Evolutionary conservation across 805 yeast species (phyloP), one percentile per base, ranked within the genome.

Genomic region (Pichia gijzeniarum): DNA sequence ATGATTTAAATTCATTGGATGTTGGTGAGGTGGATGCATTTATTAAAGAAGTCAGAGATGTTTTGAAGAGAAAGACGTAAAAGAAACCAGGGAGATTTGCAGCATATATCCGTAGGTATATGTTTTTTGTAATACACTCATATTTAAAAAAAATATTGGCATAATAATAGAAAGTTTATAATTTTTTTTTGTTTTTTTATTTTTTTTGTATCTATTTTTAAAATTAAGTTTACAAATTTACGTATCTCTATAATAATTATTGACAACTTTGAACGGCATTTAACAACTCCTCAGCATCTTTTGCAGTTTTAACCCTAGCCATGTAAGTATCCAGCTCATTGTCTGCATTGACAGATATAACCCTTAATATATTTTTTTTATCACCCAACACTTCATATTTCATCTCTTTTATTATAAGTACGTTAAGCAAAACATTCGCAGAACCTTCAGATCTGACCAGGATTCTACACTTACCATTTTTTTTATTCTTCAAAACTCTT

Each of bases 361-460:
- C 68, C 52, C 82, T 74, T 13, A 89, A 79, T 53, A 77, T 64
- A 27, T 80, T 77, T 27, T 86, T 82, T 60, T 81, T 74, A 3
- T 38, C 38, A 40, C 91, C 80, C 46, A 79, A 68, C 3, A 76
- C 70, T 10, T 74, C 69, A 60, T 88, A 90, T 1, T 68, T 69
- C 48, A 87, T 67, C 41, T 76, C 77, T 43, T 73, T 73, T 9
- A 76, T 68, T 10, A 89, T 63, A n/a, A 71, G 64, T 13, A 80
- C 69, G 60, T 91, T 91, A 48, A 91, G 65, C 38, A 91, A 63
- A 14, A 89, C 80, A 54, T 95, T 76, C 34, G 84, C 82, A 34
- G 88, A 80, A 25, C 96, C 96, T 46, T 90, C 98, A 0, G 96
- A 86, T 57, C 98, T 79, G 18, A 91, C 74, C 32, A 91, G 67